Percentiles rank a stretch among this genome's conserved stretches.
Conservation (phyloP, 1,284 basidiomycete genomes). For the Anthracocystis walkeri region DNA sequence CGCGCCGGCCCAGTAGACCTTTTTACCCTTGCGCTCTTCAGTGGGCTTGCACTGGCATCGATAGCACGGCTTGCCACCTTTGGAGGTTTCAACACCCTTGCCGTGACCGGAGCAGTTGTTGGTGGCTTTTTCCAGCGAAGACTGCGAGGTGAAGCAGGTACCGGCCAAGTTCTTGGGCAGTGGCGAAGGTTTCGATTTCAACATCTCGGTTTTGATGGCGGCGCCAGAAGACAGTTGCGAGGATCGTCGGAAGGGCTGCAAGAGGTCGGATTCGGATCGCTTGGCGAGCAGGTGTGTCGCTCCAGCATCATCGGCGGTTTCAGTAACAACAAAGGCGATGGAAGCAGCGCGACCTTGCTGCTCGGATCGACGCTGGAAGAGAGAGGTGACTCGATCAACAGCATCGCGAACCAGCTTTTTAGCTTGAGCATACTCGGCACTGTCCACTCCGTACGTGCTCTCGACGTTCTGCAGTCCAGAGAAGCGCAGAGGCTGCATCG, state of each 20-base stretch:
- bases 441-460: slow-evolving; percentile 36
- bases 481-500: slow-evolving; percentile 52
- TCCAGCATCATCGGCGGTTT: slow-evolving; percentile 9
- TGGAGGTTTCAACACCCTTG: slow-evolving; percentile 44
- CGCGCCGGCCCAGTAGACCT: slow-evolving; percentile 57
- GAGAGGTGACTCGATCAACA: slow-evolving; percentile 23
- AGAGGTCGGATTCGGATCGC: slow-evolving; percentile 25
- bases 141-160: slow-evolving; percentile 50
- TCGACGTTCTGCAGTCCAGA: slow-evolving; percentile 45
- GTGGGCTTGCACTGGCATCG: slow-evolving; percentile 60
- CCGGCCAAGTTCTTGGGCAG: slow-evolving; percentile 36
- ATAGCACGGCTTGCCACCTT: slow-evolving; percentile 60
- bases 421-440: slow-evolving; percentile 33
- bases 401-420: slow-evolving; percentile 31
- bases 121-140: slow-evolving; percentile 54
- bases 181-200: slow-evolving; percentile 12
- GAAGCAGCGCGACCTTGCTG: slow-evolving; percentile 30
- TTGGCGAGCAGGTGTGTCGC: slow-evolving; percentile 10
- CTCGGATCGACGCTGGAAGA: slow-evolving; percentile 33
- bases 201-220: background rate
- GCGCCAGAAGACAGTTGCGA: slow-evolving; percentile 15
- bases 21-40: slow-evolving; percentile 41
- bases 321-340: slow-evolving; percentile 48
- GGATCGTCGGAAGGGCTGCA: slow-evolving; percentile 33
- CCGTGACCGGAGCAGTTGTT: slow-evolving; percentile 60